Conservation (phyloP, 139 green algal genomes). For the Deuterostichococcus epilithicus region DNA sequence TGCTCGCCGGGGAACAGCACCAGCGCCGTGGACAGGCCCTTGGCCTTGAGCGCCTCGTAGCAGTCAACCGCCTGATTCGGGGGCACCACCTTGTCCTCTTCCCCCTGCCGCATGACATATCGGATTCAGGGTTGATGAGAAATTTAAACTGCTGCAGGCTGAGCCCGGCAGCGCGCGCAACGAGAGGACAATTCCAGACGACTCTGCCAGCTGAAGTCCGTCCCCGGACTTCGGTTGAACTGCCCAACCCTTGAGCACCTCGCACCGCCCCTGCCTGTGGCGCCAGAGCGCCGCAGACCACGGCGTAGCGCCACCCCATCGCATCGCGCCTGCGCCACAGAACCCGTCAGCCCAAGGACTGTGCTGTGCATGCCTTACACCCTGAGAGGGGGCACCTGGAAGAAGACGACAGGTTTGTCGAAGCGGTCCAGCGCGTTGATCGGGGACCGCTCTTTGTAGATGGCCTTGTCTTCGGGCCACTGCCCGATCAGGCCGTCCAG, state of each 20-base stretch:
- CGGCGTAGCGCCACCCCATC: too few relatives aligned
- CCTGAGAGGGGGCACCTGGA: too few relatives aligned
- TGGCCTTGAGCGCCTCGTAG: constrained; percentile 52
- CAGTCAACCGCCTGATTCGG: constrained; percentile 69
- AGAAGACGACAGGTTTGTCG: constrained; percentile 56
- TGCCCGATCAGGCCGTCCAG: constrained; percentile 62
- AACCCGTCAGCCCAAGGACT: not conserved
- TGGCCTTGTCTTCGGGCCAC: constrained; percentile 43
- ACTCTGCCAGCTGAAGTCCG: too few relatives aligned
- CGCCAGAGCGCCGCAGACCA: too few relatives aligned
- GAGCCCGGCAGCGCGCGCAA: too few relatives aligned
- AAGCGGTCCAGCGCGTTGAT: constrained; percentile 60
- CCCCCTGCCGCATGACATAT: constrained; percentile 51
- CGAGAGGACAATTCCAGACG: too few relatives aligned
- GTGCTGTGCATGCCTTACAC: not conserved
- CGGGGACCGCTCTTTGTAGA: constrained; percentile 65
- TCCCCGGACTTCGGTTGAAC: too few relatives aligned
- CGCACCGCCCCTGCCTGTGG: too few relatives aligned
- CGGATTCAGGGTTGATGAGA: too few relatives aligned
- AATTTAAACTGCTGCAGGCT: too few relatives aligned
- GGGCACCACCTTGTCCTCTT: constrained; percentile 78
- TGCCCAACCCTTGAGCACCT: too few relatives aligned
- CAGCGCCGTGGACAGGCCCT: constrained; percentile 64
- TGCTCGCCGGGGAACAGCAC: constrained; percentile 78
- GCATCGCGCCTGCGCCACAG: too few relatives aligned